Evolutionary conservation across 1,139 yeast genomes (phyloP).

Genomic region (Arxiozyma slooffiae): DNA sequence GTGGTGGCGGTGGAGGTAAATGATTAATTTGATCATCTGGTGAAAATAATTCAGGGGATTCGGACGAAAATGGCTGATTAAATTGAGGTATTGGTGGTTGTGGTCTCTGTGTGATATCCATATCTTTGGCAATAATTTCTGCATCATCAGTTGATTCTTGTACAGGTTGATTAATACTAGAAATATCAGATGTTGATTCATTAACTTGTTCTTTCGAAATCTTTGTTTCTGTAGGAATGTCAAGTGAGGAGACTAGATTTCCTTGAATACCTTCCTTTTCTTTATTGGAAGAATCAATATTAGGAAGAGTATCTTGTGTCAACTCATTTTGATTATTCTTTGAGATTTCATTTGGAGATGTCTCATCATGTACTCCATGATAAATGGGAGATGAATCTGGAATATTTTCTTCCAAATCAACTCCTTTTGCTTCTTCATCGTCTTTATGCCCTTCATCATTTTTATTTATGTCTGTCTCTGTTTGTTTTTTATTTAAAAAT

Average conservation of each 20-base stretch:
- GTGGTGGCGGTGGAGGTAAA: conserved; percentile 1
- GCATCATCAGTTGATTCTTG: neutral
- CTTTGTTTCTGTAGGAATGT: neutral
- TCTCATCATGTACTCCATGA: conserved; percentile 1
- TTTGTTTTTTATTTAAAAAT: conserved; percentile 15
- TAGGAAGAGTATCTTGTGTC: neutral
- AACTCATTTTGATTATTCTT: neutral
- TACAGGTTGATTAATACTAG: neutral
- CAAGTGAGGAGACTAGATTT: neutral
- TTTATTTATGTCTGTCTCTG: conserved; percentile 1
- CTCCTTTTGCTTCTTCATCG: neutral
- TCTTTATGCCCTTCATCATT: neutral
- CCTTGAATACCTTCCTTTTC: neutral
- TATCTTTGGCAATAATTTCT: neutral
- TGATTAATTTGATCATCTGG: neutral
- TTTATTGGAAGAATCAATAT: too few species aligned
- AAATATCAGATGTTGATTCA: neutral
- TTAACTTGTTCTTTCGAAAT: neutral
- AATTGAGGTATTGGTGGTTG: conserved; percentile 15
- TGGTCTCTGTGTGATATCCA: conserved; percentile 8
- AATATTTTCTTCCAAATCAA: neutral
- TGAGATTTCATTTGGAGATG: conserved; percentile 4
- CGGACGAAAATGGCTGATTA: neutral
- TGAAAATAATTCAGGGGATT: neutral
- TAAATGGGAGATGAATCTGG: neutral